Conservation (phyloP, 371 early-diverging fungal species). For the Rhizomucor pusillus region DNA sequence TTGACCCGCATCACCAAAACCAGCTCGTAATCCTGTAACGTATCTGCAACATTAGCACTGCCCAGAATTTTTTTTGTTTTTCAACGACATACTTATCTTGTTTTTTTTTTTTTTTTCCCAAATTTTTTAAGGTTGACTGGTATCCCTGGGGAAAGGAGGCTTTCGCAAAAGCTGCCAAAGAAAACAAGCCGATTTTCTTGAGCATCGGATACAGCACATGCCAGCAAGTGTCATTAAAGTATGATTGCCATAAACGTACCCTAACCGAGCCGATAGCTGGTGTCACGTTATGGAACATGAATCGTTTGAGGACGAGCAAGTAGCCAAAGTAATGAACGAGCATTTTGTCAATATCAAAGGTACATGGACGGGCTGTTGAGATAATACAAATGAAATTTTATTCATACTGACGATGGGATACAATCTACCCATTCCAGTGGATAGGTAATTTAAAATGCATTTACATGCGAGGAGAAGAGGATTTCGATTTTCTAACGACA, state of each 20-base stretch:
- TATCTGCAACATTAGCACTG: not conserved
- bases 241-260: not conserved
- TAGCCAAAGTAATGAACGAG: constrained; percentile 59
- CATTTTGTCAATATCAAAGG: constrained; percentile 63
- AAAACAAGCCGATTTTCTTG: constrained; percentile 64
- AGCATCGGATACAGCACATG: constrained; percentile 71
- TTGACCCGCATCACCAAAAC: not conserved
- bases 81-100: not conserved
- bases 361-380: too few relatives aligned
- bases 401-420: too few relatives aligned
- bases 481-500: not conserved
- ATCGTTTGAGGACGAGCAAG: constrained; percentile 55
- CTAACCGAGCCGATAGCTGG: constrained; percentile 40
- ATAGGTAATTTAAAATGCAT: not conserved
- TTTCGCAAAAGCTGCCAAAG: constrained; percentile 46
- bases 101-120: not conserved
- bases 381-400: too few relatives aligned
- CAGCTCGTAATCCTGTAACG: constrained; percentile 4
- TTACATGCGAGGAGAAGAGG: too few relatives aligned
- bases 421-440: not conserved
- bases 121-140: constrained; percentile 56
- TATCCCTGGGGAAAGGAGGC: constrained; percentile 73
- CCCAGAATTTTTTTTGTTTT: not conserved
- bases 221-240: constrained; percentile 36
- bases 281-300: constrained; percentile 74